Evolutionary conservation across 2,329 filamentous ascomycete species (phyloP).

Genomic region (Diaporthe vaccinii): DNA sequence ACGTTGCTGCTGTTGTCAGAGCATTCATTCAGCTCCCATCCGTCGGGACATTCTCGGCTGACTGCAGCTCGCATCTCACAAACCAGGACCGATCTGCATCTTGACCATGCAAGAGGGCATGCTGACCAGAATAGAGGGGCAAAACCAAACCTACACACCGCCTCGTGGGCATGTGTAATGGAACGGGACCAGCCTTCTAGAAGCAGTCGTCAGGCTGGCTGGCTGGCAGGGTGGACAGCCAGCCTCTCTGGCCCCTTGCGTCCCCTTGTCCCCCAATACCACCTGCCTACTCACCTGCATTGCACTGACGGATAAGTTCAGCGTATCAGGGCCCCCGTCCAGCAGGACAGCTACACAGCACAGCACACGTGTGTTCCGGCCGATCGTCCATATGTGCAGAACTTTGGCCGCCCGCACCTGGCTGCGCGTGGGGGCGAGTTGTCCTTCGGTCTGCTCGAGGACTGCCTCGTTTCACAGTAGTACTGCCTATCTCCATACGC

Average conservation of each 20-base stretch:
- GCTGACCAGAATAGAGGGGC: constrained; percentile 18
- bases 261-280: neutral
- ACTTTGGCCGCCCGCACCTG: neutral
- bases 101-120: neutral
- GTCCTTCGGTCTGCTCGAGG: neutral
- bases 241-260: neutral
- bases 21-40: constrained; percentile 1
- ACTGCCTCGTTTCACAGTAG: neutral
- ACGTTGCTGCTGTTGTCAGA: constrained; percentile 10
- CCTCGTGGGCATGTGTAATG: constrained; percentile 17
- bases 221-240: neutral
- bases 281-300: constrained; percentile 6
- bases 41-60: neutral
- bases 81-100: constrained; percentile 27
- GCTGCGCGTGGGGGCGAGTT: neutral
- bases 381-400: neutral
- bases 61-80: constrained; percentile 28
- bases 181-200: constrained; percentile 19
- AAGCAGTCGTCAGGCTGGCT: constrained; percentile 3
- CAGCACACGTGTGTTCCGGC: constrained; percentile 9
- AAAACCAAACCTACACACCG: neutral
- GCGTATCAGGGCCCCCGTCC: neutral
- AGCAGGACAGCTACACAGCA: neutral
- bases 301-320: neutral
- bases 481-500: neutral